Percentiles rank a stretch among this genome's conserved stretches.
Evolutionary conservation across 805 yeast genomes (phyloP).

Genomic region (Pichia nakasei): DNA sequence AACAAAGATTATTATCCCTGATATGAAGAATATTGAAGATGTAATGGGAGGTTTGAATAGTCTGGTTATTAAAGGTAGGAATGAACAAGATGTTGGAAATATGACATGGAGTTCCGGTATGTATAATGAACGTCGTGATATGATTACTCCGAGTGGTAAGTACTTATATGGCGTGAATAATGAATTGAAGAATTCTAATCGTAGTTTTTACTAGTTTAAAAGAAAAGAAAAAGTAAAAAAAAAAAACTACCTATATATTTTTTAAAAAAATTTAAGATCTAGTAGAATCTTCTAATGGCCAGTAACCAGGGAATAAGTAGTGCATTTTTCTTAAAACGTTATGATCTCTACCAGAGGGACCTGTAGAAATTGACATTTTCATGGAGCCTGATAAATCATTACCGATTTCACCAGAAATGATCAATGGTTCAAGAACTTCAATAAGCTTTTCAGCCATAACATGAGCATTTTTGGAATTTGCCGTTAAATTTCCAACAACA

Average conservation of each 20-base stretch:
- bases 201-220: background rate
- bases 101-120: slow-evolving; percentile 3
- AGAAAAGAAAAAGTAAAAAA: background rate
- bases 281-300: slow-evolving; percentile 36
- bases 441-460: slow-evolving; percentile 63
- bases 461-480: slow-evolving; percentile 83
- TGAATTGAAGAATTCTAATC: slow-evolving; percentile 1
- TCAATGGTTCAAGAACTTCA: slow-evolving; percentile 53
- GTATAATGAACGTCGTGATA: background rate
- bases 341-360: slow-evolving; percentile 60
- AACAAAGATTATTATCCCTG: slow-evolving; percentile 1
- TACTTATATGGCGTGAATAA: slow-evolving; percentile 1
- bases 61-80: background rate
- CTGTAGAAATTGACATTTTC: slow-evolving; percentile 76
- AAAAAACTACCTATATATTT: background rate
- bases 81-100: background rate
- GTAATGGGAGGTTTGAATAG: slow-evolving; percentile 6
- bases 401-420: slow-evolving; percentile 56
- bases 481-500: slow-evolving; percentile 81
- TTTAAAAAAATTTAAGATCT: background rate
- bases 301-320: slow-evolving; percentile 85
- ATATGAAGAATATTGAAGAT: slow-evolving; percentile 1
- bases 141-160: slow-evolving; percentile 5
- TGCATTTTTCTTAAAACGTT: slow-evolving; percentile 74
- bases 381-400: slow-evolving; percentile 64